Evolutionary conservation across 345 rosid genomes (phyloP).

Genomic region (Brassica nigra): DNA sequence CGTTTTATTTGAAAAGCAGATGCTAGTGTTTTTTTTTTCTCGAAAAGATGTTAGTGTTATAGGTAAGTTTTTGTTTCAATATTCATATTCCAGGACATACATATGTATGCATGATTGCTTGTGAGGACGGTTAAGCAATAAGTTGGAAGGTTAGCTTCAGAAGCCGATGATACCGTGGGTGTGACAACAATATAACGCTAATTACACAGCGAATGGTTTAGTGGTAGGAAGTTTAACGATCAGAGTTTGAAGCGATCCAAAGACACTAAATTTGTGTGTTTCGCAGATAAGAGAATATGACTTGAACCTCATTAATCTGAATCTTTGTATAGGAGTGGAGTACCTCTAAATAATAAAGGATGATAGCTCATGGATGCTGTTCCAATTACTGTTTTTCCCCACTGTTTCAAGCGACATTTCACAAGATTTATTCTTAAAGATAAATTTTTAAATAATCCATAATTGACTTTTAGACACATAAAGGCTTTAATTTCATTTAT

Average conservation of each 20-base stretch:
- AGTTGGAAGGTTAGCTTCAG: not conserved
- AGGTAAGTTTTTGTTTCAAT: not conserved
- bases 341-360: too few relatives aligned
- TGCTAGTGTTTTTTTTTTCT: not conserved
- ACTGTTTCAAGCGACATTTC: constrained; percentile 6
- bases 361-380: not conserved
- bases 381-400: constrained; percentile 3
- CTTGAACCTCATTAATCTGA: too few relatives aligned
- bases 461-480: not conserved
- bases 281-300: too few relatives aligned
- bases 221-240: too few relatives aligned
- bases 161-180: not conserved
- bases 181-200: not conserved
- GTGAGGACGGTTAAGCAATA: not conserved
- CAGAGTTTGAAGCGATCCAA: too few relatives aligned
- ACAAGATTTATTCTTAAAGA: constrained; percentile 20
- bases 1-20: not conserved
- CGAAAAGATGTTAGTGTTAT: not conserved
- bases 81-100: not conserved
- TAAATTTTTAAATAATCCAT: not conserved
- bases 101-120: not conserved
- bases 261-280: too few relatives aligned
- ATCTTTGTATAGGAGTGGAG: too few relatives aligned
- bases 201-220: too few relatives aligned
- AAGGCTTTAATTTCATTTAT: not conserved